Base-by-base conservation (phyloP, 2,329 filamentous ascomycete genomes). In the Trematosphaeria pertusa region DNA sequence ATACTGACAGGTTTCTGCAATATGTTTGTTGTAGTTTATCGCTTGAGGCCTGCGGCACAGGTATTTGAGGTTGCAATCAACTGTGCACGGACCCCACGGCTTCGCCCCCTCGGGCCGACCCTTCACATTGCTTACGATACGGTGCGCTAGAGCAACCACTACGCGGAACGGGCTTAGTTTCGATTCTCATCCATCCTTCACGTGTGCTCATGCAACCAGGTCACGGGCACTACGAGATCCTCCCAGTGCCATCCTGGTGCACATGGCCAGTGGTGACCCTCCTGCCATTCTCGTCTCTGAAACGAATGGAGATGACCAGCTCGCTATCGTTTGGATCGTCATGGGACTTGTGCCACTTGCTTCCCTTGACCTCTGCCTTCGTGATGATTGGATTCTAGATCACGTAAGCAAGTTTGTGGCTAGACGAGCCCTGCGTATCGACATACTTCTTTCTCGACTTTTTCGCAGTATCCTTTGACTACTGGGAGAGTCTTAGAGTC, bases 381-480 rank as follows among this genome's bases (percentile, higher is more conserved):
- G 33, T 44, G 36, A 49, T 40, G 31, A n/a, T 19, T 44, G 46
- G 35, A 41, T 49, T 44, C 46, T 49, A 40, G 19, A 43, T 44
- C 39, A 39, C 24, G 34, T 48, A 39, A 38, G 36, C 39, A 39
- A 38, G 38, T 34, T 49, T 43, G 43, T 40, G 37, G 35, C 43
- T 38, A 50, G 42, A 56, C 46, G 52, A 54, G 46, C 46, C 10
- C 18, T 43, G 18, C 44, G 18, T 48, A 48, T 46, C 43, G 43
- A 52, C 53, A 46, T 47, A 56, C 53, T 14, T 48, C 17, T 37
- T 48, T 48, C 38, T 43, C 45, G 19, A 31, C 43, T 30, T 48
- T 14, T 37, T 44, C 41, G 41, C 41, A 44, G 33, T 30, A 44
- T 28, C 7, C 22, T 30, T 37, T 37, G 41, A 44, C 41, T 20